phyloP scores from a whole-genome alignment of 2,329 filamentous ascomycete genomes.

The Xylariomycetidae sp. region DNA sequence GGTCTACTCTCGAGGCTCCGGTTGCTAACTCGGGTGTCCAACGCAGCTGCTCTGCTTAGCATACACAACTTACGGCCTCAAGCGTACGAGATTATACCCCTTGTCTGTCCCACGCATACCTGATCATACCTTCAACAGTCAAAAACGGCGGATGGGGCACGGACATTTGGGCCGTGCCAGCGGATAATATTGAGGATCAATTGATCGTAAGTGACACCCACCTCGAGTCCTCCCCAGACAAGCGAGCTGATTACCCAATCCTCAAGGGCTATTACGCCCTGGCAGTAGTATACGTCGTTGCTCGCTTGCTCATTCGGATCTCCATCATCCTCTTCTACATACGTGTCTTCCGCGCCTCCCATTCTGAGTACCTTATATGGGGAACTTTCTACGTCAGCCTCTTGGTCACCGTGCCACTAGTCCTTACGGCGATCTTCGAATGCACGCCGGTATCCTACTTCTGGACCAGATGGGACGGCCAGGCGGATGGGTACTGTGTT shows the following conservation, averaged over 20 bases:
- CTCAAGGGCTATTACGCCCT: slow-evolving; percentile 1
- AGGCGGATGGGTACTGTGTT: slow-evolving; percentile 1
- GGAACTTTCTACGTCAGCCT: background rate
- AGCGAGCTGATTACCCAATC: background rate
- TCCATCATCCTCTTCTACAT: slow-evolving; percentile 5
- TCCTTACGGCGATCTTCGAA: background rate
- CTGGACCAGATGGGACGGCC: slow-evolving; percentile 3
- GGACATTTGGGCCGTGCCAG: slow-evolving; percentile 4
- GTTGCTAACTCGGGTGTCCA: background rate
- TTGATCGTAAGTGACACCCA: background rate
- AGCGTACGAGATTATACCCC: background rate
- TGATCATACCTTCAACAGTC: background rate
- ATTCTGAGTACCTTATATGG: background rate
- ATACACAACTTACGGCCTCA: slow-evolving; percentile 1
- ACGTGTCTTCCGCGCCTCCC: slow-evolving; percentile 2
- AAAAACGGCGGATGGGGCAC: slow-evolving; percentile 2
- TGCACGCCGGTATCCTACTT: slow-evolving; percentile 2
- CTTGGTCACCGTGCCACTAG: background rate
- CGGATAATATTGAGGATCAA: background rate
- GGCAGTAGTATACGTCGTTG: background rate
- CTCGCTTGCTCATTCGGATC: slow-evolving; percentile 2
- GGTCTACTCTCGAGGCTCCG: background rate
- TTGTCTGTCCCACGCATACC: background rate
- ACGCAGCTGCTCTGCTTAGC: slow-evolving; percentile 1
- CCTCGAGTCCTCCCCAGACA: background rate